Percentiles rank a stretch among this genome's conserved stretches.
phyloP scores from a whole-genome alignment of 306 rosid genomes.

The Begonia fuchsioides region DNA sequence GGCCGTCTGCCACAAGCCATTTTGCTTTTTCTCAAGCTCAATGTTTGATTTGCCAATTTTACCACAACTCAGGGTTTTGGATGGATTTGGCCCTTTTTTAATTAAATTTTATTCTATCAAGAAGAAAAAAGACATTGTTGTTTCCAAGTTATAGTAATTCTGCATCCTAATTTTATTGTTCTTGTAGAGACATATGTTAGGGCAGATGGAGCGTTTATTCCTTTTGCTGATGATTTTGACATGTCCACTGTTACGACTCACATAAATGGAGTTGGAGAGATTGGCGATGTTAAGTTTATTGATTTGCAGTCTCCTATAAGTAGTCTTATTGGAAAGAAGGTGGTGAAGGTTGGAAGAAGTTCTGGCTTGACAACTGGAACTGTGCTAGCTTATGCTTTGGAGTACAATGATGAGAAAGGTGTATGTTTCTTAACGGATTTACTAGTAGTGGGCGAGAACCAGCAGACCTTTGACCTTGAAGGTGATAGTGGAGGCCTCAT shows the following conservation, averaged over 20 bases:
- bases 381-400: slow-evolving; percentile 91
- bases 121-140: no score
- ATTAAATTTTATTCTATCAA: no score
- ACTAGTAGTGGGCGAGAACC: slow-evolving; percentile 98
- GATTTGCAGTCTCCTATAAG: slow-evolving; percentile 86
- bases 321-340: slow-evolving; percentile 84
- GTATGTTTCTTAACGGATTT: slow-evolving; percentile 96
- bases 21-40: no score
- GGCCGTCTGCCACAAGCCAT: no score
- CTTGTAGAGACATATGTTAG: slow-evolving; percentile 91
- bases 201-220: slow-evolving; percentile 98
- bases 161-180: not conserved
- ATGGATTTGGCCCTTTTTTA: no score
- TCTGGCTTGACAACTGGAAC: slow-evolving; percentile 92
- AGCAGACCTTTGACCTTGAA: slow-evolving; percentile 95
- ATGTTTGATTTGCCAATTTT: no score
- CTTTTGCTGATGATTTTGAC: slow-evolving; percentile 96
- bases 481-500: slow-evolving; percentile 99
- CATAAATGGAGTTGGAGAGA: slow-evolving; percentile 77
- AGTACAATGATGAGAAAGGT: slow-evolving; percentile 98
- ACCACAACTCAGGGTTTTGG: no score
- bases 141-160: no score
- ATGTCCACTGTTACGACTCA: slow-evolving; percentile 77
- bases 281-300: slow-evolving; percentile 65
- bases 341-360: slow-evolving; percentile 96